Evolutionary conservation across 2,329 filamentous ascomycete genomes (phyloP).

Genomic region (Xylariales sp.): DNA sequence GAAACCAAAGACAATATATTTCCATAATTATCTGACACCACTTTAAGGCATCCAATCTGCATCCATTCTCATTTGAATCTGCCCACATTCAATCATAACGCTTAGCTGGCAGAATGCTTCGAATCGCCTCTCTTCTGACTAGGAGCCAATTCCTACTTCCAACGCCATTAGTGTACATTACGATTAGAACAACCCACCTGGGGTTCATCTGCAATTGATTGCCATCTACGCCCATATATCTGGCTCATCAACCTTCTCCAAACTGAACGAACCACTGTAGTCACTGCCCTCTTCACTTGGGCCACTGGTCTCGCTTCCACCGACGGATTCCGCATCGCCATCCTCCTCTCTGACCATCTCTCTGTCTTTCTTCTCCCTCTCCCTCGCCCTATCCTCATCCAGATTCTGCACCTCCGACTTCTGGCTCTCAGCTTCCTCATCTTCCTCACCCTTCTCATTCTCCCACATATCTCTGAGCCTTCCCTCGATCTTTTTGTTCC

Average conservation of each 20-base stretch:
- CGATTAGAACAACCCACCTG: too few relatives aligned
- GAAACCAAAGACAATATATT: too few relatives aligned
- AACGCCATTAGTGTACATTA: too few relatives aligned
- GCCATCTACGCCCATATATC: not conserved
- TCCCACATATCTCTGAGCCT: conserved; percentile 32
- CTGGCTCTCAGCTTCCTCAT: conserved; percentile 18
- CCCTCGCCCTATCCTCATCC: not conserved
- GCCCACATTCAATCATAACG: too few relatives aligned
- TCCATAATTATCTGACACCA: too few relatives aligned
- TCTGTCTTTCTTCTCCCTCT: conserved; percentile 2
- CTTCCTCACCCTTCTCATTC: conserved; percentile 28
- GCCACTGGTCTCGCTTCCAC: conserved; percentile 5
- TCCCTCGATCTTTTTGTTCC: conserved; percentile 20
- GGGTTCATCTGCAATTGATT: not conserved
- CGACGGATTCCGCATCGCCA: not conserved
- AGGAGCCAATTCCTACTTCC: too few relatives aligned
- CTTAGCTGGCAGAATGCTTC: too few relatives aligned
- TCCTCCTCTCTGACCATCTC: not conserved
- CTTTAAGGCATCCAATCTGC: too few relatives aligned
- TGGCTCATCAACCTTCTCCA: not conserved
- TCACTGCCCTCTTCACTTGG: not conserved
- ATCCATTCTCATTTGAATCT: too few relatives aligned
- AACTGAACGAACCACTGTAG: not conserved
- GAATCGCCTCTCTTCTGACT: too few relatives aligned
- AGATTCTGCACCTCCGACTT: conserved; percentile 9